A percentile compares a stretch with the other conserved stretches of the same genome.
Conservation (phyloP, 1,139 yeast genomes). For the Protomyces gravidus region DNA sequence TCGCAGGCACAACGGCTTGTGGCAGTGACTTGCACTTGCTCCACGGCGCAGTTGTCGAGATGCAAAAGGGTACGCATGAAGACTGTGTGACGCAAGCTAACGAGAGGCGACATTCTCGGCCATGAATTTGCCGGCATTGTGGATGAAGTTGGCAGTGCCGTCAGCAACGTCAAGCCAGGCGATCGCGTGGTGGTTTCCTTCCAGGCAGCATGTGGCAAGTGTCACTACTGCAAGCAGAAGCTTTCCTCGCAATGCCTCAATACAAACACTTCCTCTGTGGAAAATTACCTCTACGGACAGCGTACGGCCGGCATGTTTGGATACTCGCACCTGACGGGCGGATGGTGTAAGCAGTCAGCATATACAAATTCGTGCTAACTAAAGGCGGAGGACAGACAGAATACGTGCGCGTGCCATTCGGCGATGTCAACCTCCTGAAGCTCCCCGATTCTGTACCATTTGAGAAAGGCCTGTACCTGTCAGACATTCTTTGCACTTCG, state of each 20-base stretch:
- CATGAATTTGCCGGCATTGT: slow-evolving; percentile 54
- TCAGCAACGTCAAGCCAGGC: slow-evolving; percentile 43
- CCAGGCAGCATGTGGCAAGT: slow-evolving; percentile 51
- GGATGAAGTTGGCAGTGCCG: slow-evolving; percentile 43
- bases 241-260: slow-evolving; percentile 44
- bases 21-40: slow-evolving; percentile 47
- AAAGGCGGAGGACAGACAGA: slow-evolving; percentile 42
- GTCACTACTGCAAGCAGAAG: slow-evolving; percentile 37
- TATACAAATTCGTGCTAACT: not conserved
- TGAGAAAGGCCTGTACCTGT: slow-evolving; percentile 29
- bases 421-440: slow-evolving; percentile 35
- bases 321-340: slow-evolving; percentile 22
- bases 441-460: slow-evolving; percentile 31
- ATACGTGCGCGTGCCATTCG: slow-evolving; percentile 47
- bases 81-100: not conserved
- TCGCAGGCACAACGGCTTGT: slow-evolving; percentile 48
- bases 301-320: slow-evolving; percentile 31
- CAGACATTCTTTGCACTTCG: slow-evolving; percentile 30
- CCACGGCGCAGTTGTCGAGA: slow-evolving; percentile 37
- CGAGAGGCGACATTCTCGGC: slow-evolving; percentile 47
- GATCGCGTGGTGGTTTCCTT: slow-evolving; percentile 49
- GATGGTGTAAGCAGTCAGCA: not conserved
- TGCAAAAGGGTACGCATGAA: slow-evolving; percentile 37
- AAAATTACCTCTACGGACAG: slow-evolving; percentile 29
- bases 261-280: slow-evolving; percentile 27